Conservation (phyloP, 1,284 basidiomycete species). For the Heterobasidion occidentale region DNA sequence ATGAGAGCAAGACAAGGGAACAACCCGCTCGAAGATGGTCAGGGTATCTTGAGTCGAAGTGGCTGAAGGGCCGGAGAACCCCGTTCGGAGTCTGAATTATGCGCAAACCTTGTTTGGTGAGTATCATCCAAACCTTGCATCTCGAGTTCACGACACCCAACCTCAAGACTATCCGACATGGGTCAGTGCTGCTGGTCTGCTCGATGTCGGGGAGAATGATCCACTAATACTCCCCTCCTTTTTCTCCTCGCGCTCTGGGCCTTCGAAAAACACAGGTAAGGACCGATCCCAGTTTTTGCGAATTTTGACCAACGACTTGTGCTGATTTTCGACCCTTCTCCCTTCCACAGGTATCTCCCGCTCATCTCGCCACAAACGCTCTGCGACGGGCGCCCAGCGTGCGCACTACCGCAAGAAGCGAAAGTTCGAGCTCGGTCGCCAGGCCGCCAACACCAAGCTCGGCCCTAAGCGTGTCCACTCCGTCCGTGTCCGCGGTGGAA, state of each 20-base stretch:
- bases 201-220: background rate
- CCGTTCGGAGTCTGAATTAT: constrained; percentile 15
- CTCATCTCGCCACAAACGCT: constrained; percentile 92
- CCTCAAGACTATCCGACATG: constrained; percentile 30
- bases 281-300: background rate
- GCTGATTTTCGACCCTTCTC: background rate
- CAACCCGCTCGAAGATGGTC: too few species aligned
- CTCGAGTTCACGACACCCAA: constrained; percentile 17
- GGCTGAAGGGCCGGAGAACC: background rate
- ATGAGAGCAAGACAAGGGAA: too few species aligned
- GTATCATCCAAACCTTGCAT: constrained; percentile 22
- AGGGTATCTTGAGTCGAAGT: background rate
- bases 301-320: background rate
- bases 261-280: too few species aligned
- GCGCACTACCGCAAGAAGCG: constrained; percentile 98
- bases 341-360: constrained; percentile 82
- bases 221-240: background rate
- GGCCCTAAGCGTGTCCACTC: constrained; percentile 89
- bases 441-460: constrained; percentile 92
- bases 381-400: constrained; percentile 87
- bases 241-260: background rate
- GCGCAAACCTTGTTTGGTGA: constrained; percentile 20
- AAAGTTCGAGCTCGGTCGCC: constrained; percentile 97
- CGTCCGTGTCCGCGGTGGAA: constrained; percentile 91
- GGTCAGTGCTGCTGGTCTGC: constrained; percentile 22